Evolutionary conservation across 805 yeast genomes (phyloP).

Genomic region (Lipomyces spencermartinsiae): DNA sequence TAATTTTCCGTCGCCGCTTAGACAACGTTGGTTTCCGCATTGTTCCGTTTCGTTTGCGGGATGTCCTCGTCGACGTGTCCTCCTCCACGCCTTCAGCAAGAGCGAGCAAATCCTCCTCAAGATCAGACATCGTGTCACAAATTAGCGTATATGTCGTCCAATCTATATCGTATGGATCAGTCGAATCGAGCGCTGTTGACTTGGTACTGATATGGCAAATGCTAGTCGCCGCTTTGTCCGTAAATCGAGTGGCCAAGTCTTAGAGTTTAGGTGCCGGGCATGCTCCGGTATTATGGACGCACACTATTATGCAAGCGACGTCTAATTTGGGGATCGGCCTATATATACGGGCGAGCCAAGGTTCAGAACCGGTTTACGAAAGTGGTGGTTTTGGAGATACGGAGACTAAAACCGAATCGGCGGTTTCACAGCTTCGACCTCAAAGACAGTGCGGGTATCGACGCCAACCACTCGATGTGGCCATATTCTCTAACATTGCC

Average conservation of each 20-base stretch:
- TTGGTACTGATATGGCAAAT: not conserved
- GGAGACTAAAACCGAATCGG: no score
- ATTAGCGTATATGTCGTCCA: not conserved
- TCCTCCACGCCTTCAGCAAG: conserved; percentile 81
- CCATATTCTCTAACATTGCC: not conserved
- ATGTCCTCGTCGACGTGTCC: conserved; percentile 31
- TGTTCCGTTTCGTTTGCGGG: conserved; percentile 41
- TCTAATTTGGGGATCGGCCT: no score
- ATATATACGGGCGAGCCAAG: no score
- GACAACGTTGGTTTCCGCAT: conserved; percentile 37
- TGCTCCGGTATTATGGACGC: no score
- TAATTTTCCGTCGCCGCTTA: conserved; percentile 27
- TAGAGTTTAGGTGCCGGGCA: no score
- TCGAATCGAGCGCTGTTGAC: not conserved
- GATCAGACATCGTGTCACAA: conserved; percentile 60
- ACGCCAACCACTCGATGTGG: not conserved
- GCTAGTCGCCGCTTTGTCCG: not conserved
- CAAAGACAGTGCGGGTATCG: no score
- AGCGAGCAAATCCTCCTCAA: conserved; percentile 95
- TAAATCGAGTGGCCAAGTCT: no score
- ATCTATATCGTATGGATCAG: not conserved
- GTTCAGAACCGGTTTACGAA: no score
- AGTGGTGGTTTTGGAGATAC: no score
- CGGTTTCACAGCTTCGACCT: no score
- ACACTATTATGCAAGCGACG: no score